Evolutionary conservation across 129 eudicot species (phyloP), one percentile per base, ranked within the genome.

Genomic region (Arctium lappa): DNA sequence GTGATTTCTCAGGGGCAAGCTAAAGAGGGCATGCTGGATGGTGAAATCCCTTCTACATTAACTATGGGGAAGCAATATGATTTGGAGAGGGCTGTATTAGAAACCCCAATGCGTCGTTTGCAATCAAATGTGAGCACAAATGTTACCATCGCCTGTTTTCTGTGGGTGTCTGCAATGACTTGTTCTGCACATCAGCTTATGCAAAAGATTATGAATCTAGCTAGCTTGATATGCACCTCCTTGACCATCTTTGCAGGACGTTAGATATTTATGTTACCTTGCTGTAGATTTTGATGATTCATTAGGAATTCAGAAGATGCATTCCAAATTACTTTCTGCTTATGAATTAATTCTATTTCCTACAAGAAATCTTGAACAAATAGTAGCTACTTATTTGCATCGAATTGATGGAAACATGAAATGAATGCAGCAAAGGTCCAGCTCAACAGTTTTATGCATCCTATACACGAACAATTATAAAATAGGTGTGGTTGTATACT

Each of bases 51-150:
- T 12, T 79, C 39, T 70, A 73, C 69, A 48, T 83, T 90, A 38
- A 66, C 71, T 66, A 82, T 78, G 15, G 81, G 18, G 76, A 86
- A 82, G 63, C 95, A 74, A 32, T 85, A 87, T 73, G 91, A 84
- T 73, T n/a, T 38, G 30, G 82, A 88, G 74, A 80, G 70, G 68
- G 74, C 79, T 53, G 53, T 73, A n/a, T 37, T 68, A 68, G 87
- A 83, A 70, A 81, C 89, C 79, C 81, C 94, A 82, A 72, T 77
- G 74, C 93, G 86, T 81, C 82, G 22, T 76, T 72, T 71, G 69
- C 85, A 85, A 50, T 83, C 91, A 79, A 85, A 81, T 79, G 93
- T 89, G 79, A 86, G 91, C 86, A 63, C 74, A 39, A 44, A 60
- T 46, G 63, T 60, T 72, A 73, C 83, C 27, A 34, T 30, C 63